Conservation (phyloP, 805 yeast genomes). For the Sugiyamaella marilandica region DNA sequence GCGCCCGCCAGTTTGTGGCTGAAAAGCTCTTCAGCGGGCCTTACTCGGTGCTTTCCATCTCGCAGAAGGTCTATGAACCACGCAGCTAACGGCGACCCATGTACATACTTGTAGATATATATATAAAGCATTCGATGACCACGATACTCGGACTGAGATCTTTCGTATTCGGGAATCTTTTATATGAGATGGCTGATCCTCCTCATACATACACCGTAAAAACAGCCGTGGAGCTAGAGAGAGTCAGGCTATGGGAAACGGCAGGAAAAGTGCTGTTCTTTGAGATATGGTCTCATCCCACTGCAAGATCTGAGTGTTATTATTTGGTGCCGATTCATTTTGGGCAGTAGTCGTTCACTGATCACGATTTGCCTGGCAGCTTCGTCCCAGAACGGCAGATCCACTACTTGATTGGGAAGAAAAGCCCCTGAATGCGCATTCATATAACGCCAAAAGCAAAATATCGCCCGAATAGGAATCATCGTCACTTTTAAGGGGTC, state of each 20-base stretch:
- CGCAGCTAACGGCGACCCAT: background rate
- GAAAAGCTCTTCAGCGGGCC: constrained; percentile 41
- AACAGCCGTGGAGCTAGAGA: no score
- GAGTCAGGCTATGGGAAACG: no score
- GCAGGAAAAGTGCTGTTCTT: no score
- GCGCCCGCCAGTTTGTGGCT: constrained; percentile 50
- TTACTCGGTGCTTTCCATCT: constrained; percentile 25
- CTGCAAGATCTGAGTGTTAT: no score
- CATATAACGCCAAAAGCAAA: background rate
- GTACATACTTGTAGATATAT: no score
- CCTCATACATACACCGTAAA: no score
- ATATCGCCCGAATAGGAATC: background rate
- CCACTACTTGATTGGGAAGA: background rate
- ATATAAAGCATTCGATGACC: no score
- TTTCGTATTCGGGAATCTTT: no score
- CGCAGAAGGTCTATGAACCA: constrained; percentile 7
- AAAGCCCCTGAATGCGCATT: background rate
- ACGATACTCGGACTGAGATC: no score
- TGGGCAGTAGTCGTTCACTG: background rate
- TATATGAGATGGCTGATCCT: no score
- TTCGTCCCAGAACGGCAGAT: background rate
- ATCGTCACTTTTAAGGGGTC: constrained; percentile 1
- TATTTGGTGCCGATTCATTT: no score
- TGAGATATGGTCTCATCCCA: no score
- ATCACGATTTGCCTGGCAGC: background rate